Percentiles rank a stretch among this genome's conserved stretches.
Evolutionary conservation across 306 rosid genomes (phyloP).

Genomic region (Pachyrhizus erosus): DNA sequence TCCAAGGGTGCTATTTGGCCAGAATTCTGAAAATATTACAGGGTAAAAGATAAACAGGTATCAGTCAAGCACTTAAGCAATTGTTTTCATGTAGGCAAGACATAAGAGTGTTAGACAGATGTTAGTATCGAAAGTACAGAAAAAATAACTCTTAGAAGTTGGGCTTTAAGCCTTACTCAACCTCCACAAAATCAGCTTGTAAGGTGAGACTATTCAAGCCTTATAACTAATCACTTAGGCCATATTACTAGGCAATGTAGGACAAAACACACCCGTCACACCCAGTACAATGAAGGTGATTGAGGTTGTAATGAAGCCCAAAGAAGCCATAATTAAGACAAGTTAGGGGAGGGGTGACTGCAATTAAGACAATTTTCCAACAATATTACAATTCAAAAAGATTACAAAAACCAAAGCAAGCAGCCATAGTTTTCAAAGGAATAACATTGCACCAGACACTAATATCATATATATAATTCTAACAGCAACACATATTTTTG

Average conservation of each 20-base stretch:
- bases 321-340: not conserved
- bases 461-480: not conserved
- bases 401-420: conserved; percentile 17
- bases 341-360: not conserved
- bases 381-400: conserved; percentile 22
- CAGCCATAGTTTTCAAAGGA: not conserved
- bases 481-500: conserved; percentile 19
- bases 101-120: not conserved
- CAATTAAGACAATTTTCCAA: not conserved
- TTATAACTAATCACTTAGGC: not conserved
- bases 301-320: not conserved
- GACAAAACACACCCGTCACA: not conserved
- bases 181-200: not conserved
- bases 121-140: conserved; percentile 5
- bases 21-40: conserved; percentile 71
- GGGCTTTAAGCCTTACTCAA: not conserved
- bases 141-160: not conserved
- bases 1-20: conserved; percentile 94
- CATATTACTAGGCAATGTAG: not conserved
- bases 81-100: not conserved
- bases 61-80: not conserved
- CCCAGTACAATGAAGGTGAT: not conserved
- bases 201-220: not conserved
- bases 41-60: conserved; percentile 7
- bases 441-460: conserved; percentile 2